phyloP scores from a whole-genome alignment of 371 early-diverging fungal species.

The Choanephora cucurbitarum region DNA sequence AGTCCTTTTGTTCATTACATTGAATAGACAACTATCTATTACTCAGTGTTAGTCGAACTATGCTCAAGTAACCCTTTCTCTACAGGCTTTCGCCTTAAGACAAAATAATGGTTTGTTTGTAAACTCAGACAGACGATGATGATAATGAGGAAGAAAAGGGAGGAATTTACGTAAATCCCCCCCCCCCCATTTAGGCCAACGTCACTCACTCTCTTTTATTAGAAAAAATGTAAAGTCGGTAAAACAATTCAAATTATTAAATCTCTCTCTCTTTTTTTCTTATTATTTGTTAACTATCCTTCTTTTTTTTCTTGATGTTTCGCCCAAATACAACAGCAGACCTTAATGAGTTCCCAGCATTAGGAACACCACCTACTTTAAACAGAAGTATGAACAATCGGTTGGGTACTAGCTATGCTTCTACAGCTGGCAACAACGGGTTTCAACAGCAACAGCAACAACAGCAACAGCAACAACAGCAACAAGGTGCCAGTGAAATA shows the following conservation, averaged over 20 bases:
- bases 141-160: no score
- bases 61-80: no score
- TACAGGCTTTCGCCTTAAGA: no score
- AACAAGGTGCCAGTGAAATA: slow-evolving; percentile 9
- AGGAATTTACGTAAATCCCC: no score
- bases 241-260: slow-evolving; percentile 1
- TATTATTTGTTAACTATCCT: background rate
- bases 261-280: slow-evolving; percentile 1
- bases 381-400: slow-evolving; percentile 35
- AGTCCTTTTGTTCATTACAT: no score
- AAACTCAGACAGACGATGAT: no score
- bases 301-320: slow-evolving; percentile 28
- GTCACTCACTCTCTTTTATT: no score
- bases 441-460: slow-evolving; percentile 32
- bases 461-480: slow-evolving; percentile 18
- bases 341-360: slow-evolving; percentile 52
- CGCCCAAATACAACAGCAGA: slow-evolving; percentile 50
- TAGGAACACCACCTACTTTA: slow-evolving; percentile 43
- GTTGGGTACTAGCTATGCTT: slow-evolving; percentile 43
- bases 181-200: background rate
- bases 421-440: slow-evolving; percentile 38
- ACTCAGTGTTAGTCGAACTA: no score
- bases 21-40: no score
- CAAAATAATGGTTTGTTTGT: background rate
- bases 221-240: background rate